Conservation (phyloP, 208 protist species). For the Porcisia deanei region DNA sequence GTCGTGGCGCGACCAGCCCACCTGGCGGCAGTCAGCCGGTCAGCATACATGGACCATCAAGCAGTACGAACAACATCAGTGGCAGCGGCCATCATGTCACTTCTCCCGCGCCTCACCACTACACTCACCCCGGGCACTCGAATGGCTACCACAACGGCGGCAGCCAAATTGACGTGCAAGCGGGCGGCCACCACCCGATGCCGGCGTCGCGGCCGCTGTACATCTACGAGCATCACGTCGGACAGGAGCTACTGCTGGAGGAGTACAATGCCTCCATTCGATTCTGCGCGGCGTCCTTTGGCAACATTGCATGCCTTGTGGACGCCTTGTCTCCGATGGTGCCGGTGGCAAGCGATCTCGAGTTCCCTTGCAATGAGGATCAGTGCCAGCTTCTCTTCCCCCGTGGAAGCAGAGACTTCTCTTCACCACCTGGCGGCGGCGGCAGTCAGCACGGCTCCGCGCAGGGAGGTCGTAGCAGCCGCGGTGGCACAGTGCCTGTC, state of each 20-base stretch:
- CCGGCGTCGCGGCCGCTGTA: conserved; percentile 21
- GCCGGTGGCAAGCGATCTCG: conserved; percentile 41
- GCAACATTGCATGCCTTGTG: conserved; percentile 79
- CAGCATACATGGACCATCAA: conserved; percentile 7
- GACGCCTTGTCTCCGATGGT: conserved; percentile 67
- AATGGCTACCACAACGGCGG: neutral
- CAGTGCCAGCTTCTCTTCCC: conserved; percentile 21
- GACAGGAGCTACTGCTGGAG: conserved; percentile 68
- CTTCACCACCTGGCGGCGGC: conserved; percentile 1
- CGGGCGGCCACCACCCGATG: conserved; percentile 7
- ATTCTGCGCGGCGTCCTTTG: conserved; percentile 53
- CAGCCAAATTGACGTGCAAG: conserved; percentile 8
- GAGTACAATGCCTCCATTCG: conserved; percentile 49
- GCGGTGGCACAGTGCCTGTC: neutral
- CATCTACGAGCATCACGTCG: conserved; percentile 70
- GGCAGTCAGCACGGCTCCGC: conserved; percentile 21
- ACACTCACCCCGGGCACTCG: conserved; percentile 8
- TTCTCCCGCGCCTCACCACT: conserved; percentile 13
- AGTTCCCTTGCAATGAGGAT: conserved; percentile 45
- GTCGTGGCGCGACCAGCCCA: conserved; percentile 16
- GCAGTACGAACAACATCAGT: neutral
- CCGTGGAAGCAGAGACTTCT: neutral
- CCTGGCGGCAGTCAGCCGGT: conserved; percentile 17
- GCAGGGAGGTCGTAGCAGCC: conserved; percentile 11
- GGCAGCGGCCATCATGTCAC: conserved; percentile 12